phyloP scores from a whole-genome alignment of 2,329 filamentous ascomycete genomes.

The Lasiodiplodia sp. region DNA sequence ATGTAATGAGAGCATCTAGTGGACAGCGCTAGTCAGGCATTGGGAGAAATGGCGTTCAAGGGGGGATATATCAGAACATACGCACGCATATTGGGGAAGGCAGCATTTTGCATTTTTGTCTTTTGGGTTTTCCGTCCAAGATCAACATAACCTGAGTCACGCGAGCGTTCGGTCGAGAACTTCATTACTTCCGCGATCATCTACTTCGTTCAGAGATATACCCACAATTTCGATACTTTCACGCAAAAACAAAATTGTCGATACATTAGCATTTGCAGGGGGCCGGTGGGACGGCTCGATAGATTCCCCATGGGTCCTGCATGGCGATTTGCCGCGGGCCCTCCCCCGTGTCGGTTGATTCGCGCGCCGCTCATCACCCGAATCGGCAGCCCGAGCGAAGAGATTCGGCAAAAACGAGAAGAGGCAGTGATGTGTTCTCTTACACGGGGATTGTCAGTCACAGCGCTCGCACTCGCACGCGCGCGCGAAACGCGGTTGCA shows the following conservation, averaged over 20 bases:
- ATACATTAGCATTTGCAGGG: neutral
- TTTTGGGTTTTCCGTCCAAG: neutral
- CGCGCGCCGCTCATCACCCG: too few relatives aligned
- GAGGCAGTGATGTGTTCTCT: too few relatives aligned
- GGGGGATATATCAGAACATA: constrained; percentile 5
- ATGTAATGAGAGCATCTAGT: constrained; percentile 19
- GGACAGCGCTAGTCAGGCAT: neutral
- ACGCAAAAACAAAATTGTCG: neutral
- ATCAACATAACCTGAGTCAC: neutral
- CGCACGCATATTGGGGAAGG: neutral
- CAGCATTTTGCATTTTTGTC: constrained; percentile 5
- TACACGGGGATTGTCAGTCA: too few relatives aligned
- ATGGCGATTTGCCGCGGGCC: neutral
- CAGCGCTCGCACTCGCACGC: too few relatives aligned
- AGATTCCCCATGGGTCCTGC: neutral
- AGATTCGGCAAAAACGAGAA: too few relatives aligned
- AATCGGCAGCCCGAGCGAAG: too few relatives aligned
- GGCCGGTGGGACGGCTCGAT: neutral
- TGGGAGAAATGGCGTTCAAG: constrained; percentile 14
- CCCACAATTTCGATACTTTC: constrained; percentile 22
- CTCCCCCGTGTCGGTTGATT: too few relatives aligned
- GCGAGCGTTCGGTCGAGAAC: constrained; percentile 15
- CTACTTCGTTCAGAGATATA: constrained; percentile 18
- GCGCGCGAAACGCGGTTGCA: too few relatives aligned
- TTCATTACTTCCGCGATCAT: neutral